Conservation (phyloP, 768 basidiomycete genomes). For the Termitomyces sp. region DNA sequence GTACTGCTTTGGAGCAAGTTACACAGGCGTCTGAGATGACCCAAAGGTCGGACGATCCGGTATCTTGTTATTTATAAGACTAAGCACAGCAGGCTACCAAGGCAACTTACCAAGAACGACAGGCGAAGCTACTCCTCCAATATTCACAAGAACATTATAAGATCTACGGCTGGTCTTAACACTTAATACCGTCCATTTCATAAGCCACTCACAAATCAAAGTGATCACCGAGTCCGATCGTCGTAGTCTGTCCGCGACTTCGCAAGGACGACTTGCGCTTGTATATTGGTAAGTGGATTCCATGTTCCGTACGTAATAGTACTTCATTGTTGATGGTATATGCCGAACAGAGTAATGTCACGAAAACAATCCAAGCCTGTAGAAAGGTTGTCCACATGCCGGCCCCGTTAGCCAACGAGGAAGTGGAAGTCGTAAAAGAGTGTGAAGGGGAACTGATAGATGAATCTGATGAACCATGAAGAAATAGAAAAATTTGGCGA, state of each 20-base stretch:
- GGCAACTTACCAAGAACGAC: conserved; percentile 51
- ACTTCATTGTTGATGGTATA: not conserved
- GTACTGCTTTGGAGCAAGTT: conserved; percentile 27
- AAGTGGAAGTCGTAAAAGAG: not conserved
- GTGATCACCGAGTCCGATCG: conserved; percentile 55
- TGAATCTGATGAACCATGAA: not conserved
- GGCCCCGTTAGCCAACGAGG: not conserved
- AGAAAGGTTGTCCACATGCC: conserved; percentile 5
- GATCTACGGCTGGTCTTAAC: conserved; percentile 32
- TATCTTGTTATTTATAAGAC: conserved; percentile 37
- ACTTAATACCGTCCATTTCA: not conserved
- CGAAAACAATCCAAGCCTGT: conserved; percentile 1
- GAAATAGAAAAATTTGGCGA: not conserved
- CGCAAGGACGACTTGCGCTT: conserved; percentile 12
- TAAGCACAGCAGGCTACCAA: not conserved
- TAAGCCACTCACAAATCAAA: conserved; percentile 49
- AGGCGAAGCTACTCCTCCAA: conserved; percentile 47
- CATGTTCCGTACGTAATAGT: conserved; percentile 20
- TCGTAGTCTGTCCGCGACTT: conserved; percentile 27
- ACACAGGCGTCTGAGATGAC: conserved; percentile 55
- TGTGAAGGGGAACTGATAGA: not conserved
- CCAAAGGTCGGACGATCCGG: conserved; percentile 79
- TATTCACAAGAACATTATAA: conserved; percentile 54
- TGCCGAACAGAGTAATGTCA: conserved; percentile 1
- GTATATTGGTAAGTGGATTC: conserved; percentile 33